Evolutionary conservation across 2,329 filamentous ascomycete species (phyloP), one percentile per base, ranked within the genome.

Genomic region (Rugonectria rugulosa): DNA sequence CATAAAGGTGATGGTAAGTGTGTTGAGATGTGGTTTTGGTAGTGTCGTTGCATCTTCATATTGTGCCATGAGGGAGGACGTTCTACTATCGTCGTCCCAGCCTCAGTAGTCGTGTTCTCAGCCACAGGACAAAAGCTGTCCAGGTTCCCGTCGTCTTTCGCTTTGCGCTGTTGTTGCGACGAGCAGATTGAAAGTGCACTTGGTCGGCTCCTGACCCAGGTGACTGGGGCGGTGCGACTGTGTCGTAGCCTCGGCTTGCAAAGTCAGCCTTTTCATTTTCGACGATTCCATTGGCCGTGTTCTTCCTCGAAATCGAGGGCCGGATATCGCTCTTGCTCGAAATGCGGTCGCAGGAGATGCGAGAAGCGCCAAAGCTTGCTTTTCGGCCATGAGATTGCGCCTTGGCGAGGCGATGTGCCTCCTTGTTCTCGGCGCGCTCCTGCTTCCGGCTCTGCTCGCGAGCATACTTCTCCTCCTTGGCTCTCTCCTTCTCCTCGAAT

Each of bases 111-210:
- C 75, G 70, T n/a, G 85, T 88, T 56, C 85, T 77, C 21, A 88
- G 69, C 86, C 86, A 88, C 51, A 88, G 76, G 45, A 88, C 77
- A 63, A 88, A 87, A 19, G 79, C 80, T 7, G 82, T 86, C 85
- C 85, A 88, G 32, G 84, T 79, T 58, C 81, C 78, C 57, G 83
- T 82, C 2, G 85, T 88, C 73, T 82, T 85, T 62, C 77, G 79
- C 75, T 87, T 88, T 53, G 82, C 77, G 7, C 76, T 76, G 64
- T 73, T 78, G 54, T 72, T 73, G 53, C 81, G 74, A 31, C 73
- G 70, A 5, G 73, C 74, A 31, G 72, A 72, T 52, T 77, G 72
- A 53, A 82, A 81, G 12, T 72, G 71, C 15, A 79, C 75, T 3
- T 77, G 75, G 15, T 79, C 75, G 15, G 79, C 76, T 12, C 67